Conservation (phyloP, 495 filamentous ascomycete species). For the Penicillium herquei region DNA sequence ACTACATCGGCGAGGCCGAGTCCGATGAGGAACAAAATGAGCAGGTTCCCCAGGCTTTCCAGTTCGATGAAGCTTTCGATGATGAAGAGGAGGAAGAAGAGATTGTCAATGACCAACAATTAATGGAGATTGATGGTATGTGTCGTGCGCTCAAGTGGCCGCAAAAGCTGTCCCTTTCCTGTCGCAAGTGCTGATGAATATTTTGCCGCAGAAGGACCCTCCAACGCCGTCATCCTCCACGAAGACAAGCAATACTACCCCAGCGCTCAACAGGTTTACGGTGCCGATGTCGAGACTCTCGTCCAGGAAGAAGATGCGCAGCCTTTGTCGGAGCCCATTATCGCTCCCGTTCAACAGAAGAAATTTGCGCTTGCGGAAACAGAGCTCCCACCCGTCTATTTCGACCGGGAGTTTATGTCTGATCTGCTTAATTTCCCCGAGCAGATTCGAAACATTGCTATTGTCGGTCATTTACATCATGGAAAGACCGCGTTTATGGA, state of each 20-base stretch:
- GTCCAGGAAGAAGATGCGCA: conserved; percentile 98
- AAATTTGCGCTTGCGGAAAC: conserved; percentile 93
- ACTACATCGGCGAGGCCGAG: conserved; percentile 91
- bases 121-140: conserved; percentile 91
- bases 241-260: conserved; percentile 99
- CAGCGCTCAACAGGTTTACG: conserved; percentile 92
- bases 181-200: neutral
- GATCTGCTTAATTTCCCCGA: conserved; percentile 96
- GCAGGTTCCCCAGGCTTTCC: conserved; percentile 70
- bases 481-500: conserved; percentile 98
- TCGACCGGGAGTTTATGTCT: conserved; percentile 87
- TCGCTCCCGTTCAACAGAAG: conserved; percentile 88
- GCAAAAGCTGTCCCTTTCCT: conserved; percentile 3
- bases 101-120: conserved; percentile 62
- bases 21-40: conserved; percentile 84
- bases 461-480: conserved; percentile 93
- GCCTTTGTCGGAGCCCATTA: conserved; percentile 85
- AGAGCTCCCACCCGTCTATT: conserved; percentile 84
- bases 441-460: conserved; percentile 86
- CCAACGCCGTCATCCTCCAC: conserved; percentile 93
- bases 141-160: neutral
- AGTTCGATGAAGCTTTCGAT: conserved; percentile 71
- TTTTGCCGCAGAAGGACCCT: conserved; percentile 72
- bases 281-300: conserved; percentile 87
- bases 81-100: conserved; percentile 57